Base-by-base conservation (phyloP, 768 basidiomycete genomes). In the Rhizopogon vulgaris region DNA sequence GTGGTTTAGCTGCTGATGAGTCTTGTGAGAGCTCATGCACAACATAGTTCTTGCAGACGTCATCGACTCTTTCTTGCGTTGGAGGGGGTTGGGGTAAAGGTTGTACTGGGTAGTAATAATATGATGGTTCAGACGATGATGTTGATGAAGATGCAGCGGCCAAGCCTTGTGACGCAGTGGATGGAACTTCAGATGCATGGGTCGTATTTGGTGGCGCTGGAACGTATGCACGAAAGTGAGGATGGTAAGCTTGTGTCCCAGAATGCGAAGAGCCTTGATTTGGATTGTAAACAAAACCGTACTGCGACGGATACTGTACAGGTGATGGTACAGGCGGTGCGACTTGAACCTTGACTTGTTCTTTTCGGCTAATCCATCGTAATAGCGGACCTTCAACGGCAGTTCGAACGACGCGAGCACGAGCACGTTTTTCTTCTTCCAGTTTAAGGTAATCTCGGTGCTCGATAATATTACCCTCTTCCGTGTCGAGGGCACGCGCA, bases 401-500 rank as follows among this genome's bases (percentile, higher is more conserved):
- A n/a, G 77, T 71, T 40, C 85, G 81, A 27, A 84, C 79, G 24
- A 83, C 82, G 11, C 73, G 70, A 15, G 73, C 74, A 30, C 80
- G 80, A 60, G 79, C 82, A 7, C 90, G 80, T 58, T 88, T 90
- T 68, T 90, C 89, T 61, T 90, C 90, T 58, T 94, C 92, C 2
- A 82, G 68, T 46, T 76, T 78, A 27, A 94, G 79, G 61, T 93
- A 94, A 58, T 91, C 80, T 34, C 79, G 74, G 56, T 94, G 88
- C 42, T 90, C 84, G 5, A 76, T 74, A 18, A 85, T 82, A 63
- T 94, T 94, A 0, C 85, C 83, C 66, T 92, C 91, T 66, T 94
- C 92, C 48, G 84, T 90, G 59, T 92, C 88, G 15, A 94, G 78
- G 0, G 92, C 92, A 6, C 80, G 80, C 2, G 82, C 83, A 52